phyloP scores from a whole-genome alignment of 495 filamentous ascomycete species.

The Bryoglossum gracile region DNA sequence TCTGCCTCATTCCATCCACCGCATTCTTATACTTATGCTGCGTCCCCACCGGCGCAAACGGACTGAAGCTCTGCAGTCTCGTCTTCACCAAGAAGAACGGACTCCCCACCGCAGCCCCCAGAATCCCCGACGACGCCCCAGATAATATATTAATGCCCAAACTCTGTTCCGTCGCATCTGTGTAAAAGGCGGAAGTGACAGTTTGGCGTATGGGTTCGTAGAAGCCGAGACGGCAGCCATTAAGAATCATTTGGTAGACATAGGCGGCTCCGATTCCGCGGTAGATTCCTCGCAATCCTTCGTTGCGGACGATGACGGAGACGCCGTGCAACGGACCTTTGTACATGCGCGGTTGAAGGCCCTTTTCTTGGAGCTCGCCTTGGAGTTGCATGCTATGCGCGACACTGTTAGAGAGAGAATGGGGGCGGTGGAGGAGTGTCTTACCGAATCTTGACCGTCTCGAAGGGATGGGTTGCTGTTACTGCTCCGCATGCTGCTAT shows the following conservation, averaged over 20 bases:
- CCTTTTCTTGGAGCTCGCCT: conserved; percentile 85
- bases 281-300: conserved; percentile 79
- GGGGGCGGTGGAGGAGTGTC: conserved; percentile 17
- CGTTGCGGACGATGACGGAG: conserved; percentile 83
- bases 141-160: conserved; percentile 87
- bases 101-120: conserved; percentile 84
- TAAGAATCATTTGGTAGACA: conserved; percentile 93
- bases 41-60: conserved; percentile 90
- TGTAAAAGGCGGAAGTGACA: conserved; percentile 57
- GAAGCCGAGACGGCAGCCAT: conserved; percentile 93
- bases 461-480: conserved; percentile 95
- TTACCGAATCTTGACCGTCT: conserved; percentile 97
- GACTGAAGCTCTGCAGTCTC: conserved; percentile 86
- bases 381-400: conserved; percentile 78
- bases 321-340: conserved; percentile 89
- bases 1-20: conserved; percentile 70
- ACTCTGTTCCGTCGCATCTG: conserved; percentile 66
- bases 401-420: conserved; percentile 9
- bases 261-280: conserved; percentile 90
- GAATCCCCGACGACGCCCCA: conserved; percentile 78
- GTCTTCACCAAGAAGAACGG: conserved; percentile 99
- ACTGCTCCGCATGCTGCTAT: conserved; percentile 96
- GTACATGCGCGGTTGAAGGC: conserved; percentile 78
- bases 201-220: conserved; percentile 84
- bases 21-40: conserved; percentile 90